Base-by-base conservation (phyloP, 2,329 filamentous ascomycete species). In the Trichoderma oligosporum region DNA sequence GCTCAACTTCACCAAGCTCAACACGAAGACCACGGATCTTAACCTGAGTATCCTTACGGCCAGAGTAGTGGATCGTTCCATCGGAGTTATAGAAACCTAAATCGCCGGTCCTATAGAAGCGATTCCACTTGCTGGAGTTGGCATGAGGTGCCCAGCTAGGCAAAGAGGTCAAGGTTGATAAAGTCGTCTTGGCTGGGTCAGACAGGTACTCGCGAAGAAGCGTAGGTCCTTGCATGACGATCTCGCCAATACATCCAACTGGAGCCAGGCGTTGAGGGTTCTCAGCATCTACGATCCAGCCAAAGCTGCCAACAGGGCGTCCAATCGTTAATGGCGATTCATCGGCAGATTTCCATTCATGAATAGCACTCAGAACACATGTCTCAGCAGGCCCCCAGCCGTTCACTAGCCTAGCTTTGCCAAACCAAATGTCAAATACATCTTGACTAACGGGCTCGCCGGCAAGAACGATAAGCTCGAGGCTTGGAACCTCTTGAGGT, bases 1-100 rank as follows among this genome's bases (percentile, higher is more conserved):
- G 57, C 24, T 59, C 57, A 46, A 59, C 9, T 33, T 59, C 57
- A 1, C 57, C 46, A 18, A 59, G 27, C 25, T 59, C 57, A 38
- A 59, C 54, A 29, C 57, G 57, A 22, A 57, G 45, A 31, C 57
- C 57, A 6, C 57, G 53, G n/a, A 59, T 57, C 20, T 59, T 59
- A 4, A 59, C 46, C n/a, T 59, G 57, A 1, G 52, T 57, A 24
- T 57, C 57, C 27, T 59, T 59, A n/a, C 57, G 52, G 7, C 53
- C 39, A 27, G 20, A 36, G 8, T 25, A 57, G 6, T 41, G 22
- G 20, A 59, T 52, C 4, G 53, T 29, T 25, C 53, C 57, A 8
- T 59, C 57, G 7, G 46, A 31, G 33, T 57, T 57, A 35, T 59
- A 59, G 14, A 33, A 29, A 1, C 38, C 53, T 0, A 57, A 29